These are phyloP conservation scores for Blastobotrys malaysiensis DNA, from an alignment of 1,139 yeast genomes.

Conservation along the genomic window DNA sequence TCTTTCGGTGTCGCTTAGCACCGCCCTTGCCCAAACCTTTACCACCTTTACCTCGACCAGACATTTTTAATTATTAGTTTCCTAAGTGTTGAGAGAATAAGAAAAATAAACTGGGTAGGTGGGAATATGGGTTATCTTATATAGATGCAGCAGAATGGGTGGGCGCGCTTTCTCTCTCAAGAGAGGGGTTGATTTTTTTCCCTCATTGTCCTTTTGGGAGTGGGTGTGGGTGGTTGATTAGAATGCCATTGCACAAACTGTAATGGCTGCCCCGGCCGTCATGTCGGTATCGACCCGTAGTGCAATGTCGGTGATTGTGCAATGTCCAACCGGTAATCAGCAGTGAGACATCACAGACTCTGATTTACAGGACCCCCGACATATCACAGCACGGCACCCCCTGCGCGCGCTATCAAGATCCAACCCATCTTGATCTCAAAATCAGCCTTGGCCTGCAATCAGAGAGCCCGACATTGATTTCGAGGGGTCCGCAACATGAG, in stretches of 20 bases:
- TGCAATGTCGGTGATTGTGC: not conserved
- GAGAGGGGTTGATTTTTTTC: not conserved
- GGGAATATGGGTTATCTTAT: not conserved
- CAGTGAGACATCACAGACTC: not conserved
- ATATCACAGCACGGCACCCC: not conserved
- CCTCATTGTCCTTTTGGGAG: too few species aligned
- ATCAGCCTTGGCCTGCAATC: not conserved
- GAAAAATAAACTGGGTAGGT: not conserved
- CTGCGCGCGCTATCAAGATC: not conserved
- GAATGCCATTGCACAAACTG: not conserved
- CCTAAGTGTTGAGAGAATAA: not conserved
- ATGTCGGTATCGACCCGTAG: not conserved
- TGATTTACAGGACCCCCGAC: not conserved
- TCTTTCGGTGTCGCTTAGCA: slow-evolving; percentile 99
- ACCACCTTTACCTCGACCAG: slow-evolving; percentile 95
- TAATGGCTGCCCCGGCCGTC: not conserved
- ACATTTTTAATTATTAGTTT: slow-evolving; percentile 1
- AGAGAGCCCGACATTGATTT: not conserved
- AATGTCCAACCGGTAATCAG: not conserved
- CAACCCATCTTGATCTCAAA: not conserved
- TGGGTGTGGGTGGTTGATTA: not conserved
- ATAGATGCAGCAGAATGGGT: not conserved
- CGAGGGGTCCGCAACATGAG: not conserved
- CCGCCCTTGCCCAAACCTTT: slow-evolving; percentile 99
- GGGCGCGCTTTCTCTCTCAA: not conserved